Evolutionary conservation across 2,329 filamentous ascomycete species (phyloP).

Genomic region (Incumbomyces delicatus): DNA sequence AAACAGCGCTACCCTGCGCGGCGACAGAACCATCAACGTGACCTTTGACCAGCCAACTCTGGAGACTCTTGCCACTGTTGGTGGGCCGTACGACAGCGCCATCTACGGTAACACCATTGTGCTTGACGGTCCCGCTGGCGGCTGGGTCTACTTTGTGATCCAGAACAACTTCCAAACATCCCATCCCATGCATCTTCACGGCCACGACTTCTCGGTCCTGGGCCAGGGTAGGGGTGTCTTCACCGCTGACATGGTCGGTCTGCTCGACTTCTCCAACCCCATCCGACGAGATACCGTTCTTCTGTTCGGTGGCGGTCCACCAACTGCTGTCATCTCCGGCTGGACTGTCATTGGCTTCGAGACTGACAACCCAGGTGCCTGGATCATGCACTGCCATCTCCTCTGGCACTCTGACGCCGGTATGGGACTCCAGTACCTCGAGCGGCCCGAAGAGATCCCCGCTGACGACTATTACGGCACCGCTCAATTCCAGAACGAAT

Average conservation of each 20-base stretch:
- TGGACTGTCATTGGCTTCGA: slow-evolving; percentile 52
- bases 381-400: slow-evolving; percentile 72
- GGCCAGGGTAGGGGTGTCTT: slow-evolving; percentile 36
- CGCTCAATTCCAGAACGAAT: slow-evolving; percentile 16
- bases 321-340: slow-evolving; percentile 25
- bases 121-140: slow-evolving; percentile 12
- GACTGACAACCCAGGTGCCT: slow-evolving; percentile 43
- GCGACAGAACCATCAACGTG: slow-evolving; percentile 12
- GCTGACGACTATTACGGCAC: slow-evolving; percentile 10
- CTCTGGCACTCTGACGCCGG: slow-evolving; percentile 65
- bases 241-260: slow-evolving; percentile 45
- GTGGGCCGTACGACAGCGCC: slow-evolving; percentile 15
- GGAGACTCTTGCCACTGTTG: slow-evolving; percentile 14
- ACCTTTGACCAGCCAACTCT: slow-evolving; percentile 15
- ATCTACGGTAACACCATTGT: slow-evolving; percentile 15
- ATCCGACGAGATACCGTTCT: slow-evolving; percentile 61
- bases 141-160: slow-evolving; percentile 21
- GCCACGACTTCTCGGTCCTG: slow-evolving; percentile 59
- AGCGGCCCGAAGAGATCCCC: slow-evolving; percentile 13
- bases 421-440: slow-evolving; percentile 40
- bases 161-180: slow-evolving; percentile 21
- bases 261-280: slow-evolving; percentile 50
- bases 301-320: slow-evolving; percentile 42
- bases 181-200: slow-evolving; percentile 62
- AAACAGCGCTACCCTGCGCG: slow-evolving; percentile 10